Conservation (phyloP, 1,284 basidiomycete species). For the Austropuccinia psidii region DNA sequence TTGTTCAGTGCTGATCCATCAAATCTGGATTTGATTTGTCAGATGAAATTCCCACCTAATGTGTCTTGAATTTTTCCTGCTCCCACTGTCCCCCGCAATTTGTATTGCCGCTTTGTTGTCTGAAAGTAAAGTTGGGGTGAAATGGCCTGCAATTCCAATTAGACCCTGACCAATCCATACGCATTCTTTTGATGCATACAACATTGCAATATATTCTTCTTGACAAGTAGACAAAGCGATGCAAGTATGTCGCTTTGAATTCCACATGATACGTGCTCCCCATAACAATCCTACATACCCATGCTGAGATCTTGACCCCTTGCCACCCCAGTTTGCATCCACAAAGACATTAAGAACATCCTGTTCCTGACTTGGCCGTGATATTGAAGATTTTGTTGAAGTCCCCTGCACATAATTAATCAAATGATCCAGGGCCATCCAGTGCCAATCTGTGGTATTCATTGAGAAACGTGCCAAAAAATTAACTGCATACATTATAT, state of each 20-base stretch:
- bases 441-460: no score
- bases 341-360: no score
- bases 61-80: background rate
- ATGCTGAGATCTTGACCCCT: background rate
- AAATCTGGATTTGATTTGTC: background rate
- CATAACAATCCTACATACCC: background rate
- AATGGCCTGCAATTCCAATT: background rate
- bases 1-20: no score
- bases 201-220: background rate
- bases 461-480: no score
- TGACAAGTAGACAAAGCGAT: background rate
- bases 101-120: background rate
- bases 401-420: no score
- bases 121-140: background rate
- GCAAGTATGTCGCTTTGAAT: background rate
- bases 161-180: background rate
- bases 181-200: background rate
- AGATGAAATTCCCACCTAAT: background rate
- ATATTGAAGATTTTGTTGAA: no score
- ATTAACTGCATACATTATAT: no score
- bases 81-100: background rate
- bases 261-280: background rate
- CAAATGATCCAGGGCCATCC: no score
- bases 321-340: slow-evolving; percentile 6
- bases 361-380: no score